These are phyloP conservation scores for Niveomyces coronatus DNA, from an alignment of 2,329 filamentous ascomycete species.

Conservation along the genomic window DNA sequence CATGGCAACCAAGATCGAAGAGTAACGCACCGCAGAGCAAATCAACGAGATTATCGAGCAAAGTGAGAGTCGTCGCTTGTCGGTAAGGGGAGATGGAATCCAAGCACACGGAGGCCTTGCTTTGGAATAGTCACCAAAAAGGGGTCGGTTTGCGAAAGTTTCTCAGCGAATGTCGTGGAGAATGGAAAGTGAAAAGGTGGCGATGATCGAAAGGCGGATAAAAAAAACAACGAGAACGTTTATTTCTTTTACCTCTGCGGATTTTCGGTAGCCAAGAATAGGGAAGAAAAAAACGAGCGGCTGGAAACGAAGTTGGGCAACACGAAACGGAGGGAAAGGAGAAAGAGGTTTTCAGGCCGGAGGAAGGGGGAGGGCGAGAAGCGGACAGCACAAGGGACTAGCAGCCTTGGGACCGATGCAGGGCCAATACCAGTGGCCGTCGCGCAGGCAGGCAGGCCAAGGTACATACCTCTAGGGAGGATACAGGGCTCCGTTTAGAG, in stretches of 20 bases:
- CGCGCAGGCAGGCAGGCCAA: neutral
- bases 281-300: slow-evolving; percentile 9
- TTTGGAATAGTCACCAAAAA: neutral
- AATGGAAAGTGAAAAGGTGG: slow-evolving; percentile 4
- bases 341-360: slow-evolving; percentile 4
- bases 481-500: too few species aligned
- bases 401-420: neutral
- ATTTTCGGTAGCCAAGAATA: slow-evolving; percentile 4
- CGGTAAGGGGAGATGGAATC: neutral
- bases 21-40: slow-evolving; percentile 6
- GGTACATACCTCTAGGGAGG: too few species aligned
- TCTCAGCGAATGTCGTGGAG: slow-evolving; percentile 1
- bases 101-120: slow-evolving; percentile 2
- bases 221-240: neutral
- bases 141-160: neutral
- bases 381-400: neutral
- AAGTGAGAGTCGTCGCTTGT: neutral
- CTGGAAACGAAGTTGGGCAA: slow-evolving; percentile 8
- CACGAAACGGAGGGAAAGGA: slow-evolving; percentile 5
- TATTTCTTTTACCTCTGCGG: too few species aligned
- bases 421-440: neutral
- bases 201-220: neutral
- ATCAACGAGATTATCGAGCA: neutral
- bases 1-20: neutral
- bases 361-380: neutral